phyloP scores from a whole-genome alignment of 306 rosid genomes.

The Vigna mungo region DNA sequence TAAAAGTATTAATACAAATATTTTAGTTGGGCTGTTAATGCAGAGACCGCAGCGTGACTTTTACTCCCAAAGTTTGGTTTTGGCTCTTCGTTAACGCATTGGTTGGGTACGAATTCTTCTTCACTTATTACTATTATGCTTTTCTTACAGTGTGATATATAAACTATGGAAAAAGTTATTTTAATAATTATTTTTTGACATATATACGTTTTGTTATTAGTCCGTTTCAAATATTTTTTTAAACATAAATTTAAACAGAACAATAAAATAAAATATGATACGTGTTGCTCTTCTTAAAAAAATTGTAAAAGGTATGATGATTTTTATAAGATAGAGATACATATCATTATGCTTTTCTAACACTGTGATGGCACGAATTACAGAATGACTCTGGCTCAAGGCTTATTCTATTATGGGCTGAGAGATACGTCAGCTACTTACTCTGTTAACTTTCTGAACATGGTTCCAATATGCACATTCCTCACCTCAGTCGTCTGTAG shows the following conservation, averaged over 20 bases:
- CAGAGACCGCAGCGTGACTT: constrained; percentile 53
- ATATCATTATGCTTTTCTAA: no score
- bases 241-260: no score
- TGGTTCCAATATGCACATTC: constrained; percentile 68
- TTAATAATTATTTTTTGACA: no score
- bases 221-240: no score
- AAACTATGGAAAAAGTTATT: no score
- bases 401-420: constrained; percentile 68
- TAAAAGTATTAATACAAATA: no score
- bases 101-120: constrained; percentile 56
- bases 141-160: no score
- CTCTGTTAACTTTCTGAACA: constrained; percentile 65
- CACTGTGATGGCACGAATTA: neutral
- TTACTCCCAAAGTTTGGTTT: constrained; percentile 54
- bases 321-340: no score
- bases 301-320: no score
- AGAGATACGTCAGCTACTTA: constrained; percentile 76
- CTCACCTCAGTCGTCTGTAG: constrained; percentile 51
- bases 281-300: no score
- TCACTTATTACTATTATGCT: neutral
- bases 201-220: no score
- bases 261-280: no score
- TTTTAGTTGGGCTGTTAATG: constrained; percentile 31
- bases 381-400: constrained; percentile 65
- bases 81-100: constrained; percentile 75